These are phyloP conservation scores for Aspergillus japonicus DNA, from an alignment of 2,329 filamentous ascomycete genomes.

Conservation along the genomic window DNA sequence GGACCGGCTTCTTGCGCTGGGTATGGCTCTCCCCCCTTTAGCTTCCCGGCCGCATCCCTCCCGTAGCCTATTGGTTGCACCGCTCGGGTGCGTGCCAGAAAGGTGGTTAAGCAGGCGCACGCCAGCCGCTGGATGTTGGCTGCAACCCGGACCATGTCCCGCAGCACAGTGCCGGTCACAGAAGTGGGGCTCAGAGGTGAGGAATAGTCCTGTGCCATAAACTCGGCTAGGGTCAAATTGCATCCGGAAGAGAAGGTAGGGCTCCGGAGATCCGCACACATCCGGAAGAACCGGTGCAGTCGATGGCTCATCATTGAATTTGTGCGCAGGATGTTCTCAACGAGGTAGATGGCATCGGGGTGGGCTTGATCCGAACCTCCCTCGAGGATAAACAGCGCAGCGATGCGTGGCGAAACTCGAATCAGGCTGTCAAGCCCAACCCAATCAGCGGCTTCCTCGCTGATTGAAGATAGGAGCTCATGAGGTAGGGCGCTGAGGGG, in stretches of 20 bases:
- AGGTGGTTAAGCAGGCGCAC: neutral
- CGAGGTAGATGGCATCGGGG: neutral
- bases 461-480: neutral
- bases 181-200: neutral
- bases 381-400: neutral
- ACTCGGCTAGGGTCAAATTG: neutral
- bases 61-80: neutral
- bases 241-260: fast-evolving
- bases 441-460: neutral
- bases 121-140: neutral
- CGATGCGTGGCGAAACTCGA: neutral
- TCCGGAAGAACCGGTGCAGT: neutral
- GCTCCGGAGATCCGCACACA: neutral
- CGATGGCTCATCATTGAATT: neutral
- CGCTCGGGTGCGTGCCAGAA: neutral
- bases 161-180: neutral
- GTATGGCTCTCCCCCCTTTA: too few species aligned
- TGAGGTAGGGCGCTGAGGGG: neutral
- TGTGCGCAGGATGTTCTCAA: neutral
- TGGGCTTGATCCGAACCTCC: neutral
- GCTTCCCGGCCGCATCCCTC: neutral
- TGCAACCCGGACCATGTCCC: neutral
- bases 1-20: neutral
- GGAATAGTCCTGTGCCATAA: neutral
- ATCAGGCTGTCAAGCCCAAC: neutral